phyloP scores from a whole-genome alignment of 2,329 filamentous ascomycete genomes.

The Chlorencoelia australis region DNA sequence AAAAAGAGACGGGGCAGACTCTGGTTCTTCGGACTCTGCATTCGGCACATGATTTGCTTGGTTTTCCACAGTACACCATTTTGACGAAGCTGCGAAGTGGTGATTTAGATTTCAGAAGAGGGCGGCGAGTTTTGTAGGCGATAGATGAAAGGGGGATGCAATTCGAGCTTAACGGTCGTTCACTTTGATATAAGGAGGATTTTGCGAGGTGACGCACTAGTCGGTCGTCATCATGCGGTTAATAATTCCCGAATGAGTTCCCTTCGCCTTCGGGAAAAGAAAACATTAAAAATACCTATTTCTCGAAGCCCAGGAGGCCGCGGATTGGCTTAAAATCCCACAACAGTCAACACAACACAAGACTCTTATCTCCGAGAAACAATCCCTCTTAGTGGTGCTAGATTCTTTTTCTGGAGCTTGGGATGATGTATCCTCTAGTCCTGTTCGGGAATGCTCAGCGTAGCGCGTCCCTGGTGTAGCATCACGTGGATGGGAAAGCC shows the following conservation, averaged over 20 bases:
- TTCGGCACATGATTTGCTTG: constrained; percentile 34
- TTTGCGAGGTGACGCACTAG: background rate
- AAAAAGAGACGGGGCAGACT: constrained; percentile 9
- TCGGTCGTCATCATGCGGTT: background rate
- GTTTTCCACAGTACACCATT: constrained; percentile 22
- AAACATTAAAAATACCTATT: background rate
- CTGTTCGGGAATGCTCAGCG: constrained; percentile 5
- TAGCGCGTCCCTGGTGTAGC: constrained; percentile 2
- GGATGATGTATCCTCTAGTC: background rate
- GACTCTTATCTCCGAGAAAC: background rate
- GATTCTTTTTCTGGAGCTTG: background rate
- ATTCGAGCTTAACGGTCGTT: too few relatives aligned
- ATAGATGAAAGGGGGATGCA: background rate
- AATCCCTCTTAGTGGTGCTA: background rate
- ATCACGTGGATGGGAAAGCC: background rate
- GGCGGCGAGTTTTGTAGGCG: background rate
- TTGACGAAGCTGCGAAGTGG: background rate
- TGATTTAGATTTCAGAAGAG: background rate
- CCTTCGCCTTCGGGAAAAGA: background rate
- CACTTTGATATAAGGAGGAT: background rate
- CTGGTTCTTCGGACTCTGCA: constrained; percentile 34
- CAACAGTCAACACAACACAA: too few relatives aligned
- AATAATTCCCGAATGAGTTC: background rate
- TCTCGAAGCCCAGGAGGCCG: too few relatives aligned
- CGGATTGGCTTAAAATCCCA: too few relatives aligned